Conservation (phyloP, 2,329 filamentous ascomycete genomes). For the Dactylellina leptospora region DNA sequence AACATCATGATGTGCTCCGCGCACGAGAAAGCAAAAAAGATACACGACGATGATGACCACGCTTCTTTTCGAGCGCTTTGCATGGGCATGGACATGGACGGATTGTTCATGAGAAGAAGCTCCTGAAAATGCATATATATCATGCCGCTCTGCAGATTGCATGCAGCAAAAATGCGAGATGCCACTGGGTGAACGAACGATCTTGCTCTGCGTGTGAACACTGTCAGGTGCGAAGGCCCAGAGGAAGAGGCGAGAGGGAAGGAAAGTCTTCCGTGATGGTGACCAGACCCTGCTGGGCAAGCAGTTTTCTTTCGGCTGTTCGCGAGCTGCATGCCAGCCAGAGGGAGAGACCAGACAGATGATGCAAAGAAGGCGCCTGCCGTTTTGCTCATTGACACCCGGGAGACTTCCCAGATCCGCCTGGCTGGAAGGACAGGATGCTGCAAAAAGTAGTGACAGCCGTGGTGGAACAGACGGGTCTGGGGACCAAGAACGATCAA, state of each 20-base stretch:
- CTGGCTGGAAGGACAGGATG: constrained; percentile 36
- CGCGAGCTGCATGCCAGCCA: constrained; percentile 37
- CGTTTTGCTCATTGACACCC: constrained; percentile 45
- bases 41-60: constrained; percentile 41
- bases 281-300: constrained; percentile 12
- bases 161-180: constrained; percentile 51
- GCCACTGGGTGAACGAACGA: constrained; percentile 43
- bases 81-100: constrained; percentile 15
- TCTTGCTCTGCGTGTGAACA: too few relatives aligned
- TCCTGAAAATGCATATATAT: constrained; percentile 35
- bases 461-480: constrained; percentile 29
- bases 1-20: constrained; percentile 28
- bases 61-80: constrained; percentile 10
- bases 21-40: constrained; percentile 15
- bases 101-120: constrained; percentile 16
- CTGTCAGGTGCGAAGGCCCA: background rate
- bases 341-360: constrained; percentile 8
- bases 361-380: constrained; percentile 24
- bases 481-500: constrained; percentile 25
- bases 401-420: constrained; percentile 37
- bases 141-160: constrained; percentile 52
- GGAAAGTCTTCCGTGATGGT: constrained; percentile 5
- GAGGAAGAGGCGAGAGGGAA: background rate
- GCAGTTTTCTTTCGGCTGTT: constrained; percentile 25
- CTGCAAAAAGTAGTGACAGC: constrained; percentile 42